Evolutionary conservation across 164 flowering plant genomes (phyloP).

Genomic region (Platanus orientalis): DNA sequence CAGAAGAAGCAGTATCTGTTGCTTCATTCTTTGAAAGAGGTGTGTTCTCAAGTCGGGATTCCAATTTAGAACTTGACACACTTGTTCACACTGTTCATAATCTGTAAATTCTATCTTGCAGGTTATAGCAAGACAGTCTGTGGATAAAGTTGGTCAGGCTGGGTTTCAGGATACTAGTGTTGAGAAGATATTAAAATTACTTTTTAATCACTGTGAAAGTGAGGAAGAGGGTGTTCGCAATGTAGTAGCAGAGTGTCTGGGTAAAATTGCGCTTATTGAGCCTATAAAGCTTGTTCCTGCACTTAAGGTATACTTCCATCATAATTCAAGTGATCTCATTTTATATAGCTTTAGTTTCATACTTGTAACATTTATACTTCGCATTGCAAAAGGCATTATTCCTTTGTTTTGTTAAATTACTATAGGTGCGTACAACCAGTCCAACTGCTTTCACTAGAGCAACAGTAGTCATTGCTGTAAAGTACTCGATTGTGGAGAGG

Average conservation of each 20-base stretch:
- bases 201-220: conserved; percentile 97
- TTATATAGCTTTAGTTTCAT: no score
- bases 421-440: conserved; percentile 70
- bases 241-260: conserved; percentile 99
- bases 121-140: conserved; percentile 98
- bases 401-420: not conserved
- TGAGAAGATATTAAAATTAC: conserved; percentile 80
- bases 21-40: conserved; percentile 99
- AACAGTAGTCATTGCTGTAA: conserved; percentile 90
- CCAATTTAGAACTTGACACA: no score
- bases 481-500: conserved; percentile 95
- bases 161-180: conserved; percentile 93
- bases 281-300: conserved; percentile 94
- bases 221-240: conserved; percentile 99
- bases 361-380: no score
- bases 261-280: conserved; percentile 95
- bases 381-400: not conserved
- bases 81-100: no score
- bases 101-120: conserved; percentile 24
- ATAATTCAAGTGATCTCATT: not conserved
- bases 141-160: conserved; percentile 56
- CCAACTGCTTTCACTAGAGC: conserved; percentile 95
- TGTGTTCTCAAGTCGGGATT: conserved; percentile 14
- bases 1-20: conserved; percentile 95
- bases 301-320: conserved; percentile 60